Evolutionary conservation across 2,329 filamentous ascomycete genomes (phyloP).

Genomic region (Pseudocercospora pini-densiflorae): DNA sequence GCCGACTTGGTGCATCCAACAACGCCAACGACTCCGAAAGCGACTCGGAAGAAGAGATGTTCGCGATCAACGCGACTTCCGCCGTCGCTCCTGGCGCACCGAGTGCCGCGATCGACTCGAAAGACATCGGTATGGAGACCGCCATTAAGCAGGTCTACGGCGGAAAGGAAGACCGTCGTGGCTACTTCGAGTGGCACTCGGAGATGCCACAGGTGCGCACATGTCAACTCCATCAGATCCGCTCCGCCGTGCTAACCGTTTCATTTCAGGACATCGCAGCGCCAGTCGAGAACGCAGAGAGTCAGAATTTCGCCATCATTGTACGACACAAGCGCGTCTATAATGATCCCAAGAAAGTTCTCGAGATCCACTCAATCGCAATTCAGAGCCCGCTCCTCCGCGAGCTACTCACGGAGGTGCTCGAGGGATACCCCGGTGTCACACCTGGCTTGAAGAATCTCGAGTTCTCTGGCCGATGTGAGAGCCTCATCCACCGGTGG

Average conservation of each 20-base stretch:
- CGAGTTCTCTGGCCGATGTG: constrained; percentile 61
- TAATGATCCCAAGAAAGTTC: constrained; percentile 61
- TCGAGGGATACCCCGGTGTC: constrained; percentile 64
- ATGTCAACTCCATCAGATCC: neutral
- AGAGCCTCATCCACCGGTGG: constrained; percentile 71
- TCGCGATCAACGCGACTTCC: too few species aligned
- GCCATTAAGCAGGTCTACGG: constrained; percentile 55
- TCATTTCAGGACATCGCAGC: constrained; percentile 54
- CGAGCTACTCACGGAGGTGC: constrained; percentile 58
- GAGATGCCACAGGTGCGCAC: constrained; percentile 34
- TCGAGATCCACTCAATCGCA: constrained; percentile 64
- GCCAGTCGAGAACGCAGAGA: constrained; percentile 65
- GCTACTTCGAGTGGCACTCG: constrained; percentile 9
- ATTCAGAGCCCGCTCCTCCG: constrained; percentile 67
- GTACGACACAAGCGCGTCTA: constrained; percentile 59
- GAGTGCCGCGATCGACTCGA: too few species aligned
- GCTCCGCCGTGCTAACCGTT: neutral
- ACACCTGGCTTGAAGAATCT: constrained; percentile 64
- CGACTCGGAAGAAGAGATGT: too few species aligned
- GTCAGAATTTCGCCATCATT: constrained; percentile 64
- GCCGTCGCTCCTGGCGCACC: too few species aligned
- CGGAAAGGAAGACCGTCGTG: constrained; percentile 14
- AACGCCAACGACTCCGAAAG: too few species aligned
- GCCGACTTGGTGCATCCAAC: too few species aligned
- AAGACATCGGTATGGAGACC: constrained; percentile 43